Base-by-base conservation (phyloP, 2,329 filamentous ascomycete species). In the Mycocentrospora acerina region DNA sequence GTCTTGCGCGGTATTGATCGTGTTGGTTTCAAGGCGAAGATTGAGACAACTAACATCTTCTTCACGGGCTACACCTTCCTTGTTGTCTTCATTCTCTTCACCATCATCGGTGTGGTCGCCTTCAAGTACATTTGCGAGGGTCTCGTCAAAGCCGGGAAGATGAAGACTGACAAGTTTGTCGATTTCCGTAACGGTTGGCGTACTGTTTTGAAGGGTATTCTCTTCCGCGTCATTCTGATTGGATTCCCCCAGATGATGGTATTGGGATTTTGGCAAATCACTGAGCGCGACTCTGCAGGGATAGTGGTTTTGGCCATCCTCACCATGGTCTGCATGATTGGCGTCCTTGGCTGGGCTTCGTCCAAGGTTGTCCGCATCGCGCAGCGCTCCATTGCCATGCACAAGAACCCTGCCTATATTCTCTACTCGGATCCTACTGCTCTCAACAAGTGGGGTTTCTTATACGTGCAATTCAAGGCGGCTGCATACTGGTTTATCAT, bases 371-470 rank as follows among this genome's bases (percentile, higher is more conserved):
- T 95, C 56, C 81, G 82, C 37, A 86, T 97, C 48, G 91, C 90
- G 24, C 88, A 88, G 62, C 86, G 88, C 55, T 96, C 90, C 22
- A 86, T 95, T 48, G 71, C 79, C 40, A 88, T 95, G 82, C 90
- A 96, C 77, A 90, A 91, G 72, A 96, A 95, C 72, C 90, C 91
- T 17, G 91, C 90, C 18, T 96, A 96, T 70, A 95, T 96, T 55
- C 82, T 97, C 46, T 97, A 94, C 73, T 95, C 91, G 2, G 90
- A 97, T 59, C 90, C 90, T n/a, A 80, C 88, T 48, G 85, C 87
- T 36, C 80, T 97, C 49, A 95, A 96, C 80, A 95, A 95, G 72
- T 96, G 90, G 91, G 91, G 91, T 15, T 96, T 96, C 75, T 80
- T 97, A 51, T 97, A 97, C 64, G 89, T 97, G 27, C 90, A 95